phyloP scores from a whole-genome alignment of 1,139 yeast genomes.

The Nematodospora anomalae region DNA sequence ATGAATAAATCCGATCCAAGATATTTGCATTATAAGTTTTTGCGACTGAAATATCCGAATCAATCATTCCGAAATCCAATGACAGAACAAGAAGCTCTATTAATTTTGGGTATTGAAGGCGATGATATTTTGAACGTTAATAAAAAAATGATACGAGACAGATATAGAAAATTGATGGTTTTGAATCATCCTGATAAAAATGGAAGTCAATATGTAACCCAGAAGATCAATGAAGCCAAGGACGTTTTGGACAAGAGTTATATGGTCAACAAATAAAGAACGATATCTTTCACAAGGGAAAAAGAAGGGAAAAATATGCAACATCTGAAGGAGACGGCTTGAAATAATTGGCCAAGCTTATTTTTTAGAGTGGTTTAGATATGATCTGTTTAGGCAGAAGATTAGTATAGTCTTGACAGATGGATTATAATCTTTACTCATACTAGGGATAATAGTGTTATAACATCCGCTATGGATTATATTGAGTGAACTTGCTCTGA shows the following conservation, averaged over 20 bases:
- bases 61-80: conserved; percentile 51
- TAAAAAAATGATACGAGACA: conserved; percentile 43
- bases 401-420: conserved; percentile 1
- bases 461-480: too few species aligned
- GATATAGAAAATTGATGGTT: conserved; percentile 66
- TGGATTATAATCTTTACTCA: too few species aligned
- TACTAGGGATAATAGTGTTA: too few species aligned
- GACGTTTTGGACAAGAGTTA: conserved; percentile 62
- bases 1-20: conserved; percentile 17
- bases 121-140: conserved; percentile 50
- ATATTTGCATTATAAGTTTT: conserved; percentile 25
- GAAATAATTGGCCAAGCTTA: background rate
- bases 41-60: conserved; percentile 37
- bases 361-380: too few species aligned
- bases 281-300: background rate
- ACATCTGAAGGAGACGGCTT: too few species aligned
- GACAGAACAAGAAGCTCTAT: conserved; percentile 63
- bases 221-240: conserved; percentile 75
- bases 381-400: background rate
- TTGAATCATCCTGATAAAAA: conserved; percentile 75
- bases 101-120: conserved; percentile 53
- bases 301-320: background rate
- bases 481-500: too few species aligned
- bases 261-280: conserved; percentile 26
- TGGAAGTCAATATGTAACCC: conserved; percentile 69